These are phyloP conservation scores for Xylariaceae sp. DNA, from an alignment of 2,329 filamentous ascomycete species.

Conservation along the genomic window DNA sequence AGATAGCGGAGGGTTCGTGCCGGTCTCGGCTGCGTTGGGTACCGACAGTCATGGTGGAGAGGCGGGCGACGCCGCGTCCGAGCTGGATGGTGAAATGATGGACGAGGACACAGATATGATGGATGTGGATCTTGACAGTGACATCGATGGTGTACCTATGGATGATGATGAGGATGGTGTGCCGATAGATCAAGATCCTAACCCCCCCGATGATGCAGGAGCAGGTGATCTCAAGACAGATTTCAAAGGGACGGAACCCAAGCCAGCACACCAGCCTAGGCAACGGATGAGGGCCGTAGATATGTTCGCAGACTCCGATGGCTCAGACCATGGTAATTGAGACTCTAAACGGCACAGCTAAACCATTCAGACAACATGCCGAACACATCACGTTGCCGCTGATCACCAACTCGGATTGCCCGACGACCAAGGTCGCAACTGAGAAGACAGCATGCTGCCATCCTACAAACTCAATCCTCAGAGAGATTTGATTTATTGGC, in stretches of 20 bases:
- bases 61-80: conserved; percentile 35
- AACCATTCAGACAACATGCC: not conserved
- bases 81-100: conserved; percentile 44
- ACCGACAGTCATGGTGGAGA: conserved; percentile 34
- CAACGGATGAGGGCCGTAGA: conserved; percentile 69
- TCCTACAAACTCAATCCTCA: too few species aligned
- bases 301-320: conserved; percentile 81
- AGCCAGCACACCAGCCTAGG: conserved; percentile 41
- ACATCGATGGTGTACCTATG: conserved; percentile 43
- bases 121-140: conserved; percentile 46
- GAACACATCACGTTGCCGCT: too few species aligned
- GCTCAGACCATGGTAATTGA: conserved; percentile 29
- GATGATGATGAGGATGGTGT: conserved; percentile 36
- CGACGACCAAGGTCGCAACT: too few species aligned
- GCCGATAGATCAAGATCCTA: conserved; percentile 30
- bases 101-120: conserved; percentile 44
- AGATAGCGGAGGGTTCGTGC: conserved; percentile 26
- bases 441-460: too few species aligned
- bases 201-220: conserved; percentile 14
- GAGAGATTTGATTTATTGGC: too few species aligned
- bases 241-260: conserved; percentile 21
- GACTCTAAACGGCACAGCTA: not conserved
- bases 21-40: conserved; percentile 19
- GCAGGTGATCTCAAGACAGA: conserved; percentile 21
- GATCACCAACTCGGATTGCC: too few species aligned